Conservation (phyloP, 75 land plant genomes). For the Picea glauca region DNA sequence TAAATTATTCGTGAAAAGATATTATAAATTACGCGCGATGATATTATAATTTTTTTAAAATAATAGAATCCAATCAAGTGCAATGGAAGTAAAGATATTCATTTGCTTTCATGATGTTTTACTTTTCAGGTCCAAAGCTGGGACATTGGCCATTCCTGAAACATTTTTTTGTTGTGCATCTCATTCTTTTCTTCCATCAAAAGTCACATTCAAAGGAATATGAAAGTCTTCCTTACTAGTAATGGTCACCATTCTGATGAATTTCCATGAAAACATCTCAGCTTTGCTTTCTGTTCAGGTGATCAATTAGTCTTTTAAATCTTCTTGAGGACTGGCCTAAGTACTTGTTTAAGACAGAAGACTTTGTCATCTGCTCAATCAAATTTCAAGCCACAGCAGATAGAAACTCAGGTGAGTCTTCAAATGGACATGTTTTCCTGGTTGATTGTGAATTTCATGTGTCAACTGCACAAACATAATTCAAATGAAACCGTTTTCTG, state of each 20-base stretch:
- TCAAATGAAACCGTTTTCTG: not conserved
- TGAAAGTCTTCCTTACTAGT: too few relatives aligned
- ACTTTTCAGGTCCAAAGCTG: too few relatives aligned
- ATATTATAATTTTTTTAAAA: too few relatives aligned
- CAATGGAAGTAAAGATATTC: too few relatives aligned
- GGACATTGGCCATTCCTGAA: too few relatives aligned
- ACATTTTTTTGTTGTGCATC: not conserved
- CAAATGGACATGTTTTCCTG: too few relatives aligned
- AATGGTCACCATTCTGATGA: not conserved
- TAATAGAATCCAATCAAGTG: too few relatives aligned
- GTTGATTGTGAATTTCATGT: too few relatives aligned
- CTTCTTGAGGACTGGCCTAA: not conserved
- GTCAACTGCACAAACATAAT: not conserved
- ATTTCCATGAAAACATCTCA: not conserved
- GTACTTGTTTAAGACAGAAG: not conserved
- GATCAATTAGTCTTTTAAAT: not conserved
- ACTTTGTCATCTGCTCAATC: not conserved
- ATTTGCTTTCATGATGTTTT: too few relatives aligned
- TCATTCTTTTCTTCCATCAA: not conserved
- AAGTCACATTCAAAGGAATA: not conserved
- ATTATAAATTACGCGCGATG: too few relatives aligned
- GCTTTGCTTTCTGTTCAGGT: not conserved
- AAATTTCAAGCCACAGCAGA: not conserved
- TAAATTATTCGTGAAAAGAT: too few relatives aligned
- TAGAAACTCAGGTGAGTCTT: not conserved